A percentile compares a stretch with the other conserved stretches of the same genome.
Evolutionary conservation across 139 green algal genomes (phyloP).

Genomic region (Ettlia oleoabundans): DNA sequence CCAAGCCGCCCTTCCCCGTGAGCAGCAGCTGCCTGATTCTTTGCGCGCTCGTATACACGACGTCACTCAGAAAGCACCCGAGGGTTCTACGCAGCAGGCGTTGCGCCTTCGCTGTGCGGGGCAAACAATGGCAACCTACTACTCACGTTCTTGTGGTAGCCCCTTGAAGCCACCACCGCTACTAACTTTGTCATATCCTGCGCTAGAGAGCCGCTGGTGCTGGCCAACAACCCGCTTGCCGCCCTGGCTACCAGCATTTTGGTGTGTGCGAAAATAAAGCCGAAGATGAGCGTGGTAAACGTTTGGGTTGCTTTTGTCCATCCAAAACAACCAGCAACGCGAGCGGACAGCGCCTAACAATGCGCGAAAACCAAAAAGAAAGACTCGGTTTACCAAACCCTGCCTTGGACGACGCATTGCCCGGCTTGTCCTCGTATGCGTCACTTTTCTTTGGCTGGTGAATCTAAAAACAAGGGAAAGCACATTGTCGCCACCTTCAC

Average conservation of each 20-base stretch:
- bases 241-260: slow-evolving; percentile 14
- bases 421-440: too few relatives aligned
- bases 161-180: not conserved
- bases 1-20: not conserved
- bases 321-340: not conserved
- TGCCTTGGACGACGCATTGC: too few relatives aligned
- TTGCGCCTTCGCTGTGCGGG: not conserved
- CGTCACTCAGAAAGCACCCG: too few relatives aligned
- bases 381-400: too few relatives aligned
- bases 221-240: slow-evolving; percentile 4
- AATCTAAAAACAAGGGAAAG: too few relatives aligned
- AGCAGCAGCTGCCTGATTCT: too few relatives aligned
- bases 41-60: too few relatives aligned
- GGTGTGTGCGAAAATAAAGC: not conserved
- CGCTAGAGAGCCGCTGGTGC: slow-evolving; percentile 7
- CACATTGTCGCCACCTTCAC: too few relatives aligned
- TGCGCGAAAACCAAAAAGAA: too few relatives aligned
- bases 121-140: not conserved
- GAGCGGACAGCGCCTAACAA: not conserved
- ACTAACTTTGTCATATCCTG: not conserved
- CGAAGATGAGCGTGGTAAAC: not conserved
- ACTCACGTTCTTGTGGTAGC: slow-evolving; percentile 84
- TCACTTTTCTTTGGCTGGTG: too few relatives aligned
- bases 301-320: not conserved
- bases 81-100: not conserved